These are phyloP conservation scores for Elongisporangium prolatum DNA, from an alignment of 352 stramenopile genomes.

Conservation along the genomic window DNA sequence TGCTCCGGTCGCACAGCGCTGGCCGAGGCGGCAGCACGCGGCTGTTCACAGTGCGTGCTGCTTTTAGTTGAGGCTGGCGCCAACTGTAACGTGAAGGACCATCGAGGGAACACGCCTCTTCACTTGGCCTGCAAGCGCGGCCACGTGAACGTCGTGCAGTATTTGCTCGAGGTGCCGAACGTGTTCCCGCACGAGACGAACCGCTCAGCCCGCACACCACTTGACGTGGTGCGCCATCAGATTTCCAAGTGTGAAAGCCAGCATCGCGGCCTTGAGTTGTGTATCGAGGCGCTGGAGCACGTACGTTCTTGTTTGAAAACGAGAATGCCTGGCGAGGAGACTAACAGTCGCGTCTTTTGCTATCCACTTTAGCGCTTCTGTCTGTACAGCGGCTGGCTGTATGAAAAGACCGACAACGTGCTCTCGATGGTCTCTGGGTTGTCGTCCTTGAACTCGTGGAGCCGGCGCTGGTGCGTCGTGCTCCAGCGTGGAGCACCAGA, in stretches of 20 bases:
- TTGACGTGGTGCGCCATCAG: conserved; percentile 35
- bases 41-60: conserved; percentile 38
- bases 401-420: conserved; percentile 58
- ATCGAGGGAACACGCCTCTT: conserved; percentile 45
- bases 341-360: conserved; percentile 4
- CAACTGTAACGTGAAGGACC: conserved; percentile 48
- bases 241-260: conserved; percentile 22
- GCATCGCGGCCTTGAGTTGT: conserved; percentile 27
- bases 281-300: conserved; percentile 57
- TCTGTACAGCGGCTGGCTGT: conserved; percentile 58
- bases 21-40: conserved; percentile 30
- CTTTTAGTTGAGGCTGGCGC: conserved; percentile 35
- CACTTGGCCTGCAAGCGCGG: conserved; percentile 49
- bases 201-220: conserved; percentile 33
- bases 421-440: conserved; percentile 53
- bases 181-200: conserved; percentile 44
- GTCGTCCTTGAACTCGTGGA: conserved; percentile 63
- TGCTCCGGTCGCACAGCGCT: conserved; percentile 39
- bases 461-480: conserved; percentile 59
- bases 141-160: conserved; percentile 31
- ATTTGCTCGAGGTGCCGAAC: conserved; percentile 30
- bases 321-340: conserved; percentile 1
- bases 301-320: conserved; percentile 8
- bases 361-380: conserved; percentile 31
- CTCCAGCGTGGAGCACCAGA: conserved; percentile 52